A percentile compares a stretch with the other conserved stretches of the same genome.
phyloP scores from a whole-genome alignment of 1,139 yeast species.

The Kodamaea sp. region DNA sequence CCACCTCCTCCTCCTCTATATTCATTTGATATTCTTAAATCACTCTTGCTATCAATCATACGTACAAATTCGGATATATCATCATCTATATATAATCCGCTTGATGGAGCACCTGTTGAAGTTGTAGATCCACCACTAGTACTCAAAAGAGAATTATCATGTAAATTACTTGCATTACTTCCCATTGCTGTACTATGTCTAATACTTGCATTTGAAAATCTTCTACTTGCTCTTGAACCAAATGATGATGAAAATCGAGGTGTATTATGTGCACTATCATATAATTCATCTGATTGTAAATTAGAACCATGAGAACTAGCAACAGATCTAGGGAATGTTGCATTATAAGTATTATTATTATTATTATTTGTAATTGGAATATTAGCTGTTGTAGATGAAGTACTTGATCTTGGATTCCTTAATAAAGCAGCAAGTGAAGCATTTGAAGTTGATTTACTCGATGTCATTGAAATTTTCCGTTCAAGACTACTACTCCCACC shows the following conservation, averaged over 20 bases:
- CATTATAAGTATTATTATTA: slow-evolving; percentile 11
- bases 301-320: slow-evolving; percentile 41
- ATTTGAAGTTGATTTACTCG: slow-evolving; percentile 50
- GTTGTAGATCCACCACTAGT: slow-evolving; percentile 36
- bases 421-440: slow-evolving; percentile 54
- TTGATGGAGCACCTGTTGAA: slow-evolving; percentile 35
- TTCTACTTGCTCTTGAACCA: slow-evolving; percentile 49
- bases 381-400: slow-evolving; percentile 26
- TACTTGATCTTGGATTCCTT: slow-evolving; percentile 42
- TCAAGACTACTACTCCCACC: slow-evolving; percentile 20
- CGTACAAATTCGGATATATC: slow-evolving; percentile 79
- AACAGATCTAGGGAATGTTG: slow-evolving; percentile 37
- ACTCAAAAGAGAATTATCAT: slow-evolving; percentile 26
- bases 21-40: slow-evolving; percentile 26
- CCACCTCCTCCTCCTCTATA: no score
- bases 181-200: slow-evolving; percentile 28
- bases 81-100: slow-evolving; percentile 53
- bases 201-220: slow-evolving; percentile 38
- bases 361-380: slow-evolving; percentile 25
- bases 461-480: slow-evolving; percentile 42
- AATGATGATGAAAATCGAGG: slow-evolving; percentile 55
- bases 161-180: slow-evolving; percentile 17
- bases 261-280: slow-evolving; percentile 27
- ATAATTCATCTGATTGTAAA: slow-evolving; percentile 22
- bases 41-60: slow-evolving; percentile 69